Conservation (phyloP, 345 rosid genomes). For the Erodium maritimum region DNA sequence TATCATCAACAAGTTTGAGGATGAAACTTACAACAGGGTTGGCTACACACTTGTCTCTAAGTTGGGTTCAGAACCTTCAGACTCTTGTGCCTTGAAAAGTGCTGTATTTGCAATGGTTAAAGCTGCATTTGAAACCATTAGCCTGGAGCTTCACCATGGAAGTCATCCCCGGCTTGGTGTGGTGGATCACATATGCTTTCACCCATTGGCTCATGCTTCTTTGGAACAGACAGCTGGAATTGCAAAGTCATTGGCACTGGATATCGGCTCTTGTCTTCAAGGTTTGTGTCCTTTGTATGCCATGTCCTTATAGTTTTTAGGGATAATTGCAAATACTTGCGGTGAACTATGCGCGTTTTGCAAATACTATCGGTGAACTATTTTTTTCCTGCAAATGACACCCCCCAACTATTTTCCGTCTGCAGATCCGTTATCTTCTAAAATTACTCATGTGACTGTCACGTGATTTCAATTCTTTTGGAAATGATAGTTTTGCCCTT, state of each 20-base stretch:
- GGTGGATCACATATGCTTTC: slow-evolving; percentile 88
- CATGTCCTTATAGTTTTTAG: neutral
- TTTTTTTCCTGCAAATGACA: no score
- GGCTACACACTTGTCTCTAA: slow-evolving; percentile 70
- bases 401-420: no score
- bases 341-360: no score
- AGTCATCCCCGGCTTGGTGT: slow-evolving; percentile 91
- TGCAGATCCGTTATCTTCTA: no score
- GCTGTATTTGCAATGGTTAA: slow-evolving; percentile 70
- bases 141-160: slow-evolving; percentile 55
- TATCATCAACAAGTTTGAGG: slow-evolving; percentile 73
- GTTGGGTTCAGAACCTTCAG: slow-evolving; percentile 18
- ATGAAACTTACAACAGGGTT: slow-evolving; percentile 61
- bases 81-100: slow-evolving; percentile 31
- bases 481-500: no score
- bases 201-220: slow-evolving; percentile 51
- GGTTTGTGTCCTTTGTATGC: slow-evolving; percentile 34
- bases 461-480: no score
- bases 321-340: no score
- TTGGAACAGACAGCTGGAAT: slow-evolving; percentile 47
- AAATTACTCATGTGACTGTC: no score
- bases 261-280: slow-evolving; percentile 55
- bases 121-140: slow-evolving; percentile 55
- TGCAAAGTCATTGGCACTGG: slow-evolving; percentile 60
- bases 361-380: no score